phyloP scores from a whole-genome alignment of 495 filamentous ascomycete genomes.

The Trichoderma erinaceum region DNA sequence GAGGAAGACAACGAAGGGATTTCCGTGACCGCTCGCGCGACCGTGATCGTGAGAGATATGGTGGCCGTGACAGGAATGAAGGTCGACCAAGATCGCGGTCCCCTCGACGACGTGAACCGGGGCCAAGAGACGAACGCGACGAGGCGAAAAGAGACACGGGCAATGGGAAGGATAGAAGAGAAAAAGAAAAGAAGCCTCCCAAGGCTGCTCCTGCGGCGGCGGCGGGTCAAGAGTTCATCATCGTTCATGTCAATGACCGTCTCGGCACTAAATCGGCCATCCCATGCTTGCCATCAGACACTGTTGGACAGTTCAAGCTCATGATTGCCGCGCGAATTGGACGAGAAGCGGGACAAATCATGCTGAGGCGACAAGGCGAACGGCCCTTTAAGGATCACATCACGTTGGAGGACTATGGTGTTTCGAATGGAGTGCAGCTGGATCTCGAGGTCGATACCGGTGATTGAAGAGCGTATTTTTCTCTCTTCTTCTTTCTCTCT shows the following conservation, averaged over 20 bases:
- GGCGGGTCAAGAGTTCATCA: conserved; percentile 71
- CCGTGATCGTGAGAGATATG: conserved; percentile 22
- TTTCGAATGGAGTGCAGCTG: conserved; percentile 82
- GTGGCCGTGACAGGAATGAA: conserved; percentile 21
- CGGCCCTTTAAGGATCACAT: conserved; percentile 85
- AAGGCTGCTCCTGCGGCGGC: conserved; percentile 24
- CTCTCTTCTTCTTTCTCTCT: not conserved
- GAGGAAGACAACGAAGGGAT: conserved; percentile 17
- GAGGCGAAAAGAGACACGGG: conserved; percentile 23
- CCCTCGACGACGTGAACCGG: conserved; percentile 5
- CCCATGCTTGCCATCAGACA: conserved; percentile 75
- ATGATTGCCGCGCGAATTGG: conserved; percentile 83
- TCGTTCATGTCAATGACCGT: conserved; percentile 87
- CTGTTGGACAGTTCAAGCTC: conserved; percentile 79
- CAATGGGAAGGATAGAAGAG: conserved; percentile 14
- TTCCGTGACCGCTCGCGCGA: conserved; percentile 19
- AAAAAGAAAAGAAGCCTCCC: conserved; percentile 21
- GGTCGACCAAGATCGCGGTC: conserved; percentile 6
- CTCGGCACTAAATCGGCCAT: conserved; percentile 86
- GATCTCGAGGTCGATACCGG: conserved; percentile 82
- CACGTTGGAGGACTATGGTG: conserved; percentile 80
- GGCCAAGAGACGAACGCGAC: conserved; percentile 14
- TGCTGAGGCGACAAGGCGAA: conserved; percentile 86
- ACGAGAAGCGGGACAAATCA: conserved; percentile 80
- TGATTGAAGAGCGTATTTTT: conserved; percentile 41